Conservation (phyloP, 164 flowering plant genomes). For the Annona squamosa region DNA sequence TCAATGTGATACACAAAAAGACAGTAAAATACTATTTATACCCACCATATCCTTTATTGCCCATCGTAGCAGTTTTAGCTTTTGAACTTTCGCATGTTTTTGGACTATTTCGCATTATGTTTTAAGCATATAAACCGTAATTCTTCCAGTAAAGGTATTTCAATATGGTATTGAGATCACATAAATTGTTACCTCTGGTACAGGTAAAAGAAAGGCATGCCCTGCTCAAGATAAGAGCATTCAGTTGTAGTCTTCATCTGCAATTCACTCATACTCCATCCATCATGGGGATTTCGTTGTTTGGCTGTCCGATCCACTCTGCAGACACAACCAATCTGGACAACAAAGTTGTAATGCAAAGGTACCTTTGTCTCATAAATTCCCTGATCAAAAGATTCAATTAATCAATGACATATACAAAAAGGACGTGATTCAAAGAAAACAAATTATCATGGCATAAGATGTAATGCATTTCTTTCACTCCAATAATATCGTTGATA, state of each 20-base stretch:
- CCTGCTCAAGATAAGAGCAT: constrained; percentile 71
- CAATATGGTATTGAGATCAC: not conserved
- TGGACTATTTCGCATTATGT: not conserved
- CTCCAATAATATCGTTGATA: no score
- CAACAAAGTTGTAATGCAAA: constrained; percentile 60
- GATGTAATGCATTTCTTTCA: no score
- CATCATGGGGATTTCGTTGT: constrained; percentile 53
- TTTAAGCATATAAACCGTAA: not conserved
- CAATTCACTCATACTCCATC: constrained; percentile 72
- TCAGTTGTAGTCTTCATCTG: constrained; percentile 99
- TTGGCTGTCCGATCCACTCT: constrained; percentile 73
- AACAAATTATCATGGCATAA: no score
- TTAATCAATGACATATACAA: not conserved
- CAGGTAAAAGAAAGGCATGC: constrained; percentile 78
- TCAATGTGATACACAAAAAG: not conserved
- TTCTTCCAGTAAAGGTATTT: not conserved
- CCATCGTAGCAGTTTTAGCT: not conserved
- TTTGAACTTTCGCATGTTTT: not conserved
- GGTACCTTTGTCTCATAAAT: constrained; percentile 89
- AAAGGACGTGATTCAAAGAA: not conserved
- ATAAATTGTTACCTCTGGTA: constrained; percentile 64
- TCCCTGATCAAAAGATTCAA: constrained; percentile 51
- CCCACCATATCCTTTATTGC: not conserved
- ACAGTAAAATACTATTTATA: not conserved
- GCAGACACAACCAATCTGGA: constrained; percentile 94